Percentiles rank a stretch among this genome's conserved stretches.
phyloP scores from a whole-genome alignment of 1,284 basidiomycete genomes.

The Caloboletus firmus region DNA sequence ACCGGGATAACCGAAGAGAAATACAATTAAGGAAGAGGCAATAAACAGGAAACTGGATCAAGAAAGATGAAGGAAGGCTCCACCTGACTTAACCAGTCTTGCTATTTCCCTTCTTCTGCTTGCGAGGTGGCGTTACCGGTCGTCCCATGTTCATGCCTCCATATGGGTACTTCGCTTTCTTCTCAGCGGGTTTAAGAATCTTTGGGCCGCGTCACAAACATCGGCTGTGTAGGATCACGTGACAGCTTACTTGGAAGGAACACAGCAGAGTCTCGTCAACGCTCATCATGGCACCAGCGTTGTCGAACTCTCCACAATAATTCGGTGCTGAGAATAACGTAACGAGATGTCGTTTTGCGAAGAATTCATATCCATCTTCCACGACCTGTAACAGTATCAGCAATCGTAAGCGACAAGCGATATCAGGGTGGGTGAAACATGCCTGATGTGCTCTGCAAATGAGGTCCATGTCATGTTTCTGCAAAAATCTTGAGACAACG shows the following conservation, averaged over 20 bases:
- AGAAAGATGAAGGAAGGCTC: slow-evolving; percentile 27
- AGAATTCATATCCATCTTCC: slow-evolving; percentile 99
- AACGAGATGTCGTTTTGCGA: slow-evolving; percentile 95
- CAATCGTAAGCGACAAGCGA: slow-evolving; percentile 7
- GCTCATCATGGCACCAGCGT: slow-evolving; percentile 99
- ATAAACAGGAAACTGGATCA: slow-evolving; percentile 29
- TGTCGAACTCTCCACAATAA: slow-evolving; percentile 98
- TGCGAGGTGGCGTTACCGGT: slow-evolving; percentile 79
- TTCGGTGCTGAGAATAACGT: slow-evolving; percentile 98
- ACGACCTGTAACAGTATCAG: slow-evolving; percentile 67
- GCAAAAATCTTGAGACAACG: slow-evolving; percentile 95
- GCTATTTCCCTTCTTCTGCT: slow-evolving; percentile 77
- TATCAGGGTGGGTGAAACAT: slow-evolving; percentile 27
- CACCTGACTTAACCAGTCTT: slow-evolving; percentile 58
- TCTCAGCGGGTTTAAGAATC: slow-evolving; percentile 99
- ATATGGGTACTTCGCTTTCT: slow-evolving; percentile 93
- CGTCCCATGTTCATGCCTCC: slow-evolving; percentile 78
- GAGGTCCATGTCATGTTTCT: slow-evolving; percentile 99
- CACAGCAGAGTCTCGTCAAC: slow-evolving; percentile 97
- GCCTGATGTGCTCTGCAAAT: slow-evolving; percentile 98
- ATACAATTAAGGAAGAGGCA: slow-evolving; percentile 29
- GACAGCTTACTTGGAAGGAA: slow-evolving; percentile 88
- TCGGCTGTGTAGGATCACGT: slow-evolving; percentile 12
- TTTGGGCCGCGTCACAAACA: slow-evolving; percentile 34
- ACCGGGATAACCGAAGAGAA: slow-evolving; percentile 29